Base-by-base conservation (phyloP, 306 rosid genomes). In the Vigna reflexopilosa region DNA sequence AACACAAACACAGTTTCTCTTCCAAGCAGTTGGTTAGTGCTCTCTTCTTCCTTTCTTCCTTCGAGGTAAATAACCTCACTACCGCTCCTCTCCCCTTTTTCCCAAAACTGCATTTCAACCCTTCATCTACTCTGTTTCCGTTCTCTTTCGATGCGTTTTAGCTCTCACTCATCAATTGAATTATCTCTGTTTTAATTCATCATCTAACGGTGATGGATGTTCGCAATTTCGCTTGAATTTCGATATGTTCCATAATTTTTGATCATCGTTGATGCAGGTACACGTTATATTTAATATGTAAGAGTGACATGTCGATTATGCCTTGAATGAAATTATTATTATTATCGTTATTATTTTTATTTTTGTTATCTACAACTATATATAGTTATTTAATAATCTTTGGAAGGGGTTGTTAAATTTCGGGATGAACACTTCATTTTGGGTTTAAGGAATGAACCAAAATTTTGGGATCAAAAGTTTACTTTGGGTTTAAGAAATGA, bases 11-110 rank as follows among this genome's bases (percentile, higher is more conserved):
- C 49, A 54, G 55, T 61, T 51, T 24, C 63, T 58, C 75, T 7
- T 78, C 24, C 45, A 63, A 61, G 57, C 81, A 38, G 81, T 77
- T 78, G 26, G 81, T 77, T 62, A 64, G 71, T 77, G 15, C 28
- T 54, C 67, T 49, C 15, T 45, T 7, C 50, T 67, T 80, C 70
- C 50, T 14, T 54, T 58, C 49, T 11, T 45, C 15, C 15, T 58
- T 80, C 70, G 30, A 17, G 70, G 87, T 83, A 73, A 50, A 36
- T 7, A 19, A 28, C 54, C 40, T 4, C 13, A 0, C 6, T 64
- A 34, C 45, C 55, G 24, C 28, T 77, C 67, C 47, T 50, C 66
- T 65, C 47, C 16, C 13, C 38, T 67, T 77, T 54, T 63, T 1
- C 0, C 42, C 51, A 9, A 58, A 69, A 24, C 17, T 4, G 34